Evolutionary conservation across 495 filamentous ascomycete genomes (phyloP).

Genomic region (Achaetomiella virescens): DNA sequence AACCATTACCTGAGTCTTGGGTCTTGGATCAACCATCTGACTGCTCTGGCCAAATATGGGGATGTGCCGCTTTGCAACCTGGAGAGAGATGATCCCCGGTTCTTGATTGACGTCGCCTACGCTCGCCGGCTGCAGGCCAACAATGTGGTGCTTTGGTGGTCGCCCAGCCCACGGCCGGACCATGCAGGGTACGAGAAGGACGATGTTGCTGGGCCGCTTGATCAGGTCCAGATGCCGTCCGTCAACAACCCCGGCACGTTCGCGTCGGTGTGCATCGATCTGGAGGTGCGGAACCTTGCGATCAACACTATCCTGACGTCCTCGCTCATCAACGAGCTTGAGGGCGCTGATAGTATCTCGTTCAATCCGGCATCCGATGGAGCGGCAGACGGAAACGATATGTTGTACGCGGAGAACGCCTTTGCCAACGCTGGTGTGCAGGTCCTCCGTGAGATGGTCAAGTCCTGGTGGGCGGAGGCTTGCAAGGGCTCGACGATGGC

Average conservation of each 20-base stretch:
- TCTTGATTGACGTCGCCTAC: slow-evolving; percentile 93
- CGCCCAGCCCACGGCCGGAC: slow-evolving; percentile 73
- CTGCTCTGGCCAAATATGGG: slow-evolving; percentile 81
- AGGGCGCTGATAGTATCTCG: slow-evolving; percentile 73
- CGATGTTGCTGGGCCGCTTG: slow-evolving; percentile 74
- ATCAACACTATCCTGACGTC: slow-evolving; percentile 98
- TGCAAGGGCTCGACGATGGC: slow-evolving; percentile 89
- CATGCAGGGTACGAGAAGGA: slow-evolving; percentile 96
- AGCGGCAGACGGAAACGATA: slow-evolving; percentile 46
- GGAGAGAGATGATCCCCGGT: slow-evolving; percentile 87
- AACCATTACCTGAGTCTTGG: slow-evolving; percentile 85
- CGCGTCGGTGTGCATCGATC: slow-evolving; percentile 92
- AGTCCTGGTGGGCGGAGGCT: slow-evolving; percentile 94
- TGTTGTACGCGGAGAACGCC: slow-evolving; percentile 81
- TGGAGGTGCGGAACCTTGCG: slow-evolving; percentile 87
- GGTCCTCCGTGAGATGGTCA: slow-evolving; percentile 96
- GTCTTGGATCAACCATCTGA: slow-evolving; percentile 84
- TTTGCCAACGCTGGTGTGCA: slow-evolving; percentile 86
- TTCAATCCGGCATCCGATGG: slow-evolving; percentile 73
- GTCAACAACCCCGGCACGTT: slow-evolving; percentile 91
- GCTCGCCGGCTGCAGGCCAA: slow-evolving; percentile 84
- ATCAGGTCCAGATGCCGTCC: slow-evolving; percentile 89
- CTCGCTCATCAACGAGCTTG: slow-evolving; percentile 93
- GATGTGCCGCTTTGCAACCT: slow-evolving; percentile 93
- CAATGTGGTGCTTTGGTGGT: slow-evolving; percentile 99